Base-by-base conservation (phyloP, 2,329 filamentous ascomycete species). In the Xylariaceae sp. region DNA sequence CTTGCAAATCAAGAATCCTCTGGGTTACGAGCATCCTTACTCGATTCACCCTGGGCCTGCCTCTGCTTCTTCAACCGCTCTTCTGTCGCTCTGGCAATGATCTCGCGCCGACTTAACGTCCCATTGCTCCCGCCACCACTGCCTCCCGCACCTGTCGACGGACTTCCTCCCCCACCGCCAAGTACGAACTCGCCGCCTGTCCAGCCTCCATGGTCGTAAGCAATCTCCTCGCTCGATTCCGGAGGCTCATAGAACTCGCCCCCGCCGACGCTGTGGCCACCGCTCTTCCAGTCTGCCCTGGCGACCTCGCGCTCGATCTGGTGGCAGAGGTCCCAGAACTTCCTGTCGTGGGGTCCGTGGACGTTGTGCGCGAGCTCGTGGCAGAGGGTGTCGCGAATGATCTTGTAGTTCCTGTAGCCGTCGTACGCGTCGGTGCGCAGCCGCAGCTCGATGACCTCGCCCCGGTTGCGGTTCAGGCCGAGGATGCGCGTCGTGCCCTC, bases 341-440 rank as follows among this genome's bases (percentile, higher is more conserved):
- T 68, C 13, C 78, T 70, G 62, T 97, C 88, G 61, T 98, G 92
- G 0, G 84, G 78, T 0, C 84, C 73, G 64, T 84, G 83, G 8
- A 95, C 86, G 54, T 95, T 96, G 63, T 98, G 92, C 50, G 89
- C 83, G 13, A 98, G 71, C 67, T 98, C 92, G 65, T 98, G 92
- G 58, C 90, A 97, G 9, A 98, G 70, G 31, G 92, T 97, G 52
- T 85, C 86, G 36, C 92, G 77, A 34, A 98, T 94, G 0, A 84
- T 89, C 53, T 83, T 83, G 66, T 97, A 98, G 59, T 96, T 88
- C 26, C 92, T 70, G 56, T 95, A 97, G 1, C 92, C 92, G 60
- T 95, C 88, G 59, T 92, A 88, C 3, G 85, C 86, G 64, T 98
- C 92, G 1, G 92, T 97, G n/a, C 92, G 72, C 24, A 98, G 66